Evolutionary conservation across 371 early-diverging fungal genomes (phyloP).

Genomic region (Syncephalastrum monosporum): DNA sequence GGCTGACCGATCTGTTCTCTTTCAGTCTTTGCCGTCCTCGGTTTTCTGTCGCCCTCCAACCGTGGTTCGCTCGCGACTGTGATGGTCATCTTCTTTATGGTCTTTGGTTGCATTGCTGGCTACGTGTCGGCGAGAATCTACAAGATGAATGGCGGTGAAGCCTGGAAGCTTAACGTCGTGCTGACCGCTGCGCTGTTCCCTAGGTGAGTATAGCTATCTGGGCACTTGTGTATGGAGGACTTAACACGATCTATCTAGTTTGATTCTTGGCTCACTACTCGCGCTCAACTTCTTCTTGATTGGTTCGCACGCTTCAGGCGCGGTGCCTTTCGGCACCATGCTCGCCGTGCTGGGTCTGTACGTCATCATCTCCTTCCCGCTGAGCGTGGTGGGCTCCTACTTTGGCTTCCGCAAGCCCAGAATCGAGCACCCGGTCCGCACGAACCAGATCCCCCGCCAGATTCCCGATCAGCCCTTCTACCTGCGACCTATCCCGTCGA

Average conservation of each 20-base stretch:
- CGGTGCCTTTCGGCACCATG: constrained; percentile 90
- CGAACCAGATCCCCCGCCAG: constrained; percentile 88
- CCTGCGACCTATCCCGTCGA: constrained; percentile 65
- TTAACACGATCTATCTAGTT: constrained; percentile 9
- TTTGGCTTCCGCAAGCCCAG: constrained; percentile 84
- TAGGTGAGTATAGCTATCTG: constrained; percentile 28
- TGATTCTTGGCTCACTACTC: constrained; percentile 67
- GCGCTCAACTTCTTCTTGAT: constrained; percentile 87
- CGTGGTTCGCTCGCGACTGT: constrained; percentile 89
- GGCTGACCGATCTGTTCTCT: not conserved
- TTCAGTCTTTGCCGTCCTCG: constrained; percentile 84
- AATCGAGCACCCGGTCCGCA: constrained; percentile 84
- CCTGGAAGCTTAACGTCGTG: constrained; percentile 77
- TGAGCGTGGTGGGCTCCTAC: constrained; percentile 85
- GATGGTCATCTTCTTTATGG: constrained; percentile 83
- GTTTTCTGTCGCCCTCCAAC: constrained; percentile 91
- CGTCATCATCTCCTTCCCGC: constrained; percentile 85
- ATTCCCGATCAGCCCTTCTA: constrained; percentile 80
- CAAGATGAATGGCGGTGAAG: constrained; percentile 88
- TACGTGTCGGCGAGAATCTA: constrained; percentile 84
- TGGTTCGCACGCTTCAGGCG: constrained; percentile 80
- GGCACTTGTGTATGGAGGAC: not conserved
- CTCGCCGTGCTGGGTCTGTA: constrained; percentile 84
- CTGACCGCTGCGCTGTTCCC: constrained; percentile 85
- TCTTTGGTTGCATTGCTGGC: constrained; percentile 81